phyloP scores from a whole-genome alignment of 148 eudicot genomes.

The Diospyros kaki region DNA sequence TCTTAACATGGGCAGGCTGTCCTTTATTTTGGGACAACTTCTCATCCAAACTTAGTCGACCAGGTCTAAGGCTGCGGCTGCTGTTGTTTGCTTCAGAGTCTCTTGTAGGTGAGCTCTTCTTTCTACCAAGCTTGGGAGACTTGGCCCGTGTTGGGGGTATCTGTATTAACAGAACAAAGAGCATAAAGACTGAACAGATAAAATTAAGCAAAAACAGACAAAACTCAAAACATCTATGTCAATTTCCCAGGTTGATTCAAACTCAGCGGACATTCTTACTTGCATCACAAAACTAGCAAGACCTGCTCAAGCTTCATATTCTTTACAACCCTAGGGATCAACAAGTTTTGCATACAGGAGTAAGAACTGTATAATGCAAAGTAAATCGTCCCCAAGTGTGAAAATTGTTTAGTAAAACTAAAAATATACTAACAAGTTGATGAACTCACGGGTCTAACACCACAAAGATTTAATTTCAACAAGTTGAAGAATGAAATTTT shows the following conservation, averaged over 20 bases:
- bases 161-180: slow-evolving; percentile 27
- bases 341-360: too few species aligned
- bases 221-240: background rate
- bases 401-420: too few species aligned
- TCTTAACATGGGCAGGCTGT: slow-evolving; percentile 34
- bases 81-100: slow-evolving; percentile 38
- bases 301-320: background rate
- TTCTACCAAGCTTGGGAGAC: slow-evolving; percentile 86
- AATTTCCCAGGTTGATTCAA: too few species aligned
- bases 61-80: slow-evolving; percentile 29
- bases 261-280: background rate
- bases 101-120: slow-evolving; percentile 44
- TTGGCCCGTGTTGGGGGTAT: slow-evolving; percentile 75
- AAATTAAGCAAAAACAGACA: background rate
- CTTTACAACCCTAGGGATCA: too few species aligned
- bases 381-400: too few species aligned
- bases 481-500: too few species aligned
- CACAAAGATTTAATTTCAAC: too few species aligned
- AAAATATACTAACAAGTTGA: too few species aligned
- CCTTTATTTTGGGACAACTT: slow-evolving; percentile 45
- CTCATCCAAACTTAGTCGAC: slow-evolving; percentile 57
- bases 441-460: too few species aligned
- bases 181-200: background rate
- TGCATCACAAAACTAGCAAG: background rate
- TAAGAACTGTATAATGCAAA: too few species aligned